A percentile compares a stretch with the other conserved stretches of the same genome.
These are phyloP conservation scores for Kodamaea ohmeri DNA, from an alignment of 1,139 yeast genomes.

Conservation along the genomic window DNA sequence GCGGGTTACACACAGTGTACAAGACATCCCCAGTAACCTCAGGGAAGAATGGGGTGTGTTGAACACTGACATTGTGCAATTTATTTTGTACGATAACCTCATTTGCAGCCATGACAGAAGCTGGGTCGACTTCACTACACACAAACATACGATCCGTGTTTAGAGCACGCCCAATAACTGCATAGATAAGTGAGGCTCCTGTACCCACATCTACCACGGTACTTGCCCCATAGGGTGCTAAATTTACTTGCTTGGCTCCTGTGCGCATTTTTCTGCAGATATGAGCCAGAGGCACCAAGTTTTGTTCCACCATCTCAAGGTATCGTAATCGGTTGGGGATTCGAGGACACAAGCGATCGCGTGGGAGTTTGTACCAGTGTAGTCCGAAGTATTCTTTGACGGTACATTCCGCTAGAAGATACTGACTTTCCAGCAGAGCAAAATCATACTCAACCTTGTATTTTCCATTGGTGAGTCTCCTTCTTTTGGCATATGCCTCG, in stretches of 20 bases:
- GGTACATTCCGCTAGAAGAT: conserved; percentile 18
- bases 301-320: conserved; percentile 16
- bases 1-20: conserved; percentile 25
- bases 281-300: conserved; percentile 14
- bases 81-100: conserved; percentile 7
- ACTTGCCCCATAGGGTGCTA: too few relatives aligned
- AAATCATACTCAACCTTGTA: conserved; percentile 13
- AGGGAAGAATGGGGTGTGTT: conserved; percentile 2
- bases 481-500: conserved; percentile 6
- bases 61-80: not conserved
- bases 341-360: conserved; percentile 22
- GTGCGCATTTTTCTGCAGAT: conserved; percentile 6
- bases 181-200: conserved; percentile 23
- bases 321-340: conserved; percentile 21
- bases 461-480: conserved; percentile 3
- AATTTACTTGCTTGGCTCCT: too few relatives aligned
- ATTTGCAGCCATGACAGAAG: conserved; percentile 15
- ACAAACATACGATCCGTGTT: conserved; percentile 12
- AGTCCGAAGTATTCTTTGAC: conserved; percentile 17
- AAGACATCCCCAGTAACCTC: conserved; percentile 8
- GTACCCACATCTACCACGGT: conserved; percentile 24
- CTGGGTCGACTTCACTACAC: conserved; percentile 19
- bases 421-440: conserved; percentile 16
- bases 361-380: conserved; percentile 14
- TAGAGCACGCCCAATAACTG: conserved; percentile 14